These are phyloP conservation scores for Naematelia encephala DNA, from an alignment of 768 basidiomycete genomes.

Conservation along the genomic window DNA sequence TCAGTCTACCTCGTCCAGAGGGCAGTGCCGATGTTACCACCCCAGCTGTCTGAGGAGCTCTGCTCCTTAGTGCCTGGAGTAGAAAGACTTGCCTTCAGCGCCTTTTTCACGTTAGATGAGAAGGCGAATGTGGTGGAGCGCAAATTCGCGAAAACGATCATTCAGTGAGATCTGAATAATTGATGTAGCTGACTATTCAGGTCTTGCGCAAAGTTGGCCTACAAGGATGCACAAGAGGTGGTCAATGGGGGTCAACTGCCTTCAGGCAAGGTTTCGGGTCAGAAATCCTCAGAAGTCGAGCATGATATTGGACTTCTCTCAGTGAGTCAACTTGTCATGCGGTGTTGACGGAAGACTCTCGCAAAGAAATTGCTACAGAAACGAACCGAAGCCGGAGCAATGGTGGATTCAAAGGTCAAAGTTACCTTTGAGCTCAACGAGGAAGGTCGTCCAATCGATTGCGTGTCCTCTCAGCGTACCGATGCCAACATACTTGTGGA, in stretches of 20 bases:
- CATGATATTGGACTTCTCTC: slow-evolving; percentile 71
- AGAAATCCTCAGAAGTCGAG: slow-evolving; percentile 62
- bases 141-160: slow-evolving; percentile 89
- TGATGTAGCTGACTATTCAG: slow-evolving; percentile 52
- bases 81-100: slow-evolving; percentile 88
- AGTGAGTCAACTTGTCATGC: slow-evolving; percentile 33
- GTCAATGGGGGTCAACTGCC: slow-evolving; percentile 67
- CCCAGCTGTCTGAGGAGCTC: slow-evolving; percentile 82
- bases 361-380: slow-evolving; percentile 68
- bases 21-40: slow-evolving; percentile 94
- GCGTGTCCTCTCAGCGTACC: slow-evolving; percentile 60
- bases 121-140: slow-evolving; percentile 80
- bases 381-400: slow-evolving; percentile 75
- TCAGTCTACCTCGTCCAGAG: slow-evolving; percentile 96
- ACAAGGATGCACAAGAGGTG: slow-evolving; percentile 73
- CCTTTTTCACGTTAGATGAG: slow-evolving; percentile 76
- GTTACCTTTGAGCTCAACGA: slow-evolving; percentile 78
- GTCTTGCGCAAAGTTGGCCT: slow-evolving; percentile 81
- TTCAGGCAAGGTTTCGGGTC: slow-evolving; percentile 59
- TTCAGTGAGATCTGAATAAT: slow-evolving; percentile 61
- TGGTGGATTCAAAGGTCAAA: slow-evolving; percentile 66
- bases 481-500: slow-evolving; percentile 81
- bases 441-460: slow-evolving; percentile 72
- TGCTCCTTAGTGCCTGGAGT: slow-evolving; percentile 85
- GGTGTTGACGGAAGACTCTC: slow-evolving; percentile 52